Percentiles rank a stretch among this genome's conserved stretches.
These are phyloP conservation scores for Astrocystis sublimbata DNA, from an alignment of 495 filamentous ascomycete genomes.

Conservation along the genomic window DNA sequence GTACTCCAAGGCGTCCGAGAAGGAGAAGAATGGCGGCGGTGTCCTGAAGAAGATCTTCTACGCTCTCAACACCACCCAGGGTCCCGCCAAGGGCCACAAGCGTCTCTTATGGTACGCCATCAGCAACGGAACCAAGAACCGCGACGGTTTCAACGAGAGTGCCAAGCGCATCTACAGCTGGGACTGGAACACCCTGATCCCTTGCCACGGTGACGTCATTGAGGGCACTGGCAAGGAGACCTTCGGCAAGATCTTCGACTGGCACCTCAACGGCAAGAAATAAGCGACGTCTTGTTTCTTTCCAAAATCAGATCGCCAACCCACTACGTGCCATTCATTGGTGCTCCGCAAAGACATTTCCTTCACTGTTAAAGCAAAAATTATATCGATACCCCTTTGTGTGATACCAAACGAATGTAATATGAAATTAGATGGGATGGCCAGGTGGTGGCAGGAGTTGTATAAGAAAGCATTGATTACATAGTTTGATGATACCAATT, in stretches of 20 bases:
- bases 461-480: conserved; percentile 5
- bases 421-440: conserved; percentile 10
- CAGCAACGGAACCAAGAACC: conserved; percentile 56
- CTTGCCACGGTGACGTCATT: conserved; percentile 92
- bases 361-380: background rate
- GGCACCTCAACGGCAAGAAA: conserved; percentile 68
- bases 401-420: conserved; percentile 17
- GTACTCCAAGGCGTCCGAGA: conserved; percentile 62
- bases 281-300: background rate
- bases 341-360: conserved; percentile 4
- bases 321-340: conserved; percentile 1
- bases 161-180: conserved; percentile 68
- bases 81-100: conserved; percentile 71
- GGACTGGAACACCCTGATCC: conserved; percentile 87
- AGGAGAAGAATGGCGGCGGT: conserved; percentile 55
- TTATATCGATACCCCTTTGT: conserved; percentile 18
- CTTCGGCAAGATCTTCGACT: conserved; percentile 80
- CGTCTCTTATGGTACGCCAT: conserved; percentile 79
- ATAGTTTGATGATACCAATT: conserved; percentile 23
- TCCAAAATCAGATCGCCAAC: background rate
- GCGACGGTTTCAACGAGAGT: conserved; percentile 67
- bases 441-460: conserved; percentile 8
- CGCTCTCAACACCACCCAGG: conserved; percentile 59
- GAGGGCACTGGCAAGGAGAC: conserved; percentile 73
- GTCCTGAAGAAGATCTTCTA: conserved; percentile 64